phyloP scores from a whole-genome alignment of 352 stramenopile species.

The Phytophthora crassamura region DNA sequence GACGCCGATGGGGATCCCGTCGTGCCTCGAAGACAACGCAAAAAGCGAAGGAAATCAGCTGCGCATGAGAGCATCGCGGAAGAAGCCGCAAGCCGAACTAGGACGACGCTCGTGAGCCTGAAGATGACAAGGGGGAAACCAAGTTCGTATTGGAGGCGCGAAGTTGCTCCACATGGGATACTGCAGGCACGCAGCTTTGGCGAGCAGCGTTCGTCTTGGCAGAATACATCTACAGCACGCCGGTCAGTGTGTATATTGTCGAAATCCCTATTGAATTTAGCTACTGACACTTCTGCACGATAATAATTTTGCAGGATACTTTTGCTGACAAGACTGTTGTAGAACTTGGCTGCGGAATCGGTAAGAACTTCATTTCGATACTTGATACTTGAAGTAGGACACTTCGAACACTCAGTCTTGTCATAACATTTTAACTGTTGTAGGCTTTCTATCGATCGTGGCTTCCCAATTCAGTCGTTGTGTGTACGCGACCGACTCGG shows the following conservation, averaged over 20 bases:
- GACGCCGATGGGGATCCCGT: conserved; percentile 38
- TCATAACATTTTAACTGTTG: background rate
- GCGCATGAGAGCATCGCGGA: background rate
- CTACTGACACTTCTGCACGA: background rate
- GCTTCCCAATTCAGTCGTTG: conserved; percentile 38
- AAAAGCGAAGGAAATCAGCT: conserved; percentile 17
- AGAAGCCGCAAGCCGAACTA: background rate
- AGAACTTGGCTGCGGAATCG: conserved; percentile 65
- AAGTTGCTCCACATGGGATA: conserved; percentile 35
- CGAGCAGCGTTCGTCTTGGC: conserved; percentile 62
- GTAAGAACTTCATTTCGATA: conserved; percentile 26
- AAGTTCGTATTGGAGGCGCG: conserved; percentile 32
- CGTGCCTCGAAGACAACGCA: conserved; percentile 24
- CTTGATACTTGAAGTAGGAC: background rate
- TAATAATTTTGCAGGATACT: conserved; percentile 20
- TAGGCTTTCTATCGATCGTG: conserved; percentile 57
- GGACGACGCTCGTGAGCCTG: background rate
- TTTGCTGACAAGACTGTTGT: conserved; percentile 47
- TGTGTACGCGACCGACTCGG: conserved; percentile 59
- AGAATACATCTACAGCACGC: conserved; percentile 50
- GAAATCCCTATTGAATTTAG: no score
- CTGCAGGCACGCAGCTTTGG: conserved; percentile 57
- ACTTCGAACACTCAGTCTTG: background rate
- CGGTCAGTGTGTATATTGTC: conserved; percentile 19
- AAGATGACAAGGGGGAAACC: conserved; percentile 5